phyloP scores from a whole-genome alignment of 2,329 filamentous ascomycete species.

The Colletotrichum costaricense region DNA sequence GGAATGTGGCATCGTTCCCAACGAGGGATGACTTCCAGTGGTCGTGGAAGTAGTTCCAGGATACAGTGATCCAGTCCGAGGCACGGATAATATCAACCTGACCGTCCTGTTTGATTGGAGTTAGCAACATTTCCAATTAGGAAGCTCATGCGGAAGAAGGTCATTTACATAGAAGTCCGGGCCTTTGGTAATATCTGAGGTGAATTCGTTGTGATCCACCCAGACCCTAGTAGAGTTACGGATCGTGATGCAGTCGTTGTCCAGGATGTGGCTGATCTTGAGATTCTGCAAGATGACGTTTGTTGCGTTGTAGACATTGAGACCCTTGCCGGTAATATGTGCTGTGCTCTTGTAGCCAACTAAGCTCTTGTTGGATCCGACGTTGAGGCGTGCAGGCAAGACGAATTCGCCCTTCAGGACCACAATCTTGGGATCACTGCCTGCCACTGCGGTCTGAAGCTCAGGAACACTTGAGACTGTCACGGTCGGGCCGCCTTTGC shows the following conservation, averaged over 20 bases:
- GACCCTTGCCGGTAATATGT: slow-evolving; percentile 48
- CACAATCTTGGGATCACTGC: slow-evolving; percentile 54
- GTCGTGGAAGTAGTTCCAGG: slow-evolving; percentile 62
- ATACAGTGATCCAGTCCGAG: slow-evolving; percentile 58
- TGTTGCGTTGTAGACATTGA: slow-evolving; percentile 47
- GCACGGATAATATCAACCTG: slow-evolving; percentile 58
- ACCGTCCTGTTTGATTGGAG: slow-evolving; percentile 48
- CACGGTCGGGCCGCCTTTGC: slow-evolving; percentile 58
- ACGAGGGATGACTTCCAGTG: slow-evolving; percentile 57
- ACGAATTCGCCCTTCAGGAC: slow-evolving; percentile 55
- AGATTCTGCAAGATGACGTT: slow-evolving; percentile 56
- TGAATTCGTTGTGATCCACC: slow-evolving; percentile 61
- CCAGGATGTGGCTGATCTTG: slow-evolving; percentile 48
- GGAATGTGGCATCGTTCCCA: slow-evolving; percentile 52
- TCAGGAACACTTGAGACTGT: slow-evolving; percentile 55
- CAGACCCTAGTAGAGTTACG: slow-evolving; percentile 58
- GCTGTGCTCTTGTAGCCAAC: slow-evolving; percentile 49
- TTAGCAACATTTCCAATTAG: not conserved
- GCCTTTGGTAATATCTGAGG: slow-evolving; percentile 51
- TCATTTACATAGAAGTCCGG: slow-evolving; percentile 49
- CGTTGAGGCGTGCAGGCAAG: slow-evolving; percentile 52
- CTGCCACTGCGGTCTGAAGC: slow-evolving; percentile 56
- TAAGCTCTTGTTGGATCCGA: slow-evolving; percentile 59
- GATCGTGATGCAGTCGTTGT: slow-evolving; percentile 55
- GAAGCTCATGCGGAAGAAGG: not conserved